Evolutionary conservation across 495 filamentous ascomycete species (phyloP).

Genomic region (Lepraria neglecta): DNA sequence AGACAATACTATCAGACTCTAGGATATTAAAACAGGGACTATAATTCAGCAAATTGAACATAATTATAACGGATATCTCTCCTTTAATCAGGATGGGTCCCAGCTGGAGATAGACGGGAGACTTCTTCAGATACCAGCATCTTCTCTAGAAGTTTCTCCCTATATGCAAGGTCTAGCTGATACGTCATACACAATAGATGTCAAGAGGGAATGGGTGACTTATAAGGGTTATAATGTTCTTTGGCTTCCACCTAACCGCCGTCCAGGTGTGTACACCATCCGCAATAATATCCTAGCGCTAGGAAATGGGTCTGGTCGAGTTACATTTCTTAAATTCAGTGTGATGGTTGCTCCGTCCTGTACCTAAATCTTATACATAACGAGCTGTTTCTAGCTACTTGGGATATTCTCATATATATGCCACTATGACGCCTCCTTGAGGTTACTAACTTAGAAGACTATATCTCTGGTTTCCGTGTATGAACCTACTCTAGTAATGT

Average conservation of each 20-base stretch:
- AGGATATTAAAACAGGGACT: background rate
- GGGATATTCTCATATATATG: no score
- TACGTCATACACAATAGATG: background rate
- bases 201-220: background rate
- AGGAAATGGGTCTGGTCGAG: constrained; percentile 12
- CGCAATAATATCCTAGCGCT: background rate
- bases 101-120: background rate
- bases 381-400: no score
- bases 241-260: constrained; percentile 5
- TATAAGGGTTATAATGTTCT: background rate
- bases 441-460: no score
- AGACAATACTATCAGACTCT: background rate
- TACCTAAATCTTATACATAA: no score
- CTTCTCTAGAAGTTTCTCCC: background rate
- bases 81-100: constrained; percentile 2
- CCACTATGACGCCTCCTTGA: no score
- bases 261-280: background rate
- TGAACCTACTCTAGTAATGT: no score
- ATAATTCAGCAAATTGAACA: background rate
- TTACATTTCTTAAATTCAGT: constrained; percentile 8
- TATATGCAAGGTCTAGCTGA: background rate
- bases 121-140: background rate
- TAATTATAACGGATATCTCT: background rate
- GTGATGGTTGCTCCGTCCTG: background rate
- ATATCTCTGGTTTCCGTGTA: no score